Evolutionary conservation across 768 basidiomycete species (phyloP), one percentile per base, ranked within the genome.

Genomic region (Gyrodon lividus): DNA sequence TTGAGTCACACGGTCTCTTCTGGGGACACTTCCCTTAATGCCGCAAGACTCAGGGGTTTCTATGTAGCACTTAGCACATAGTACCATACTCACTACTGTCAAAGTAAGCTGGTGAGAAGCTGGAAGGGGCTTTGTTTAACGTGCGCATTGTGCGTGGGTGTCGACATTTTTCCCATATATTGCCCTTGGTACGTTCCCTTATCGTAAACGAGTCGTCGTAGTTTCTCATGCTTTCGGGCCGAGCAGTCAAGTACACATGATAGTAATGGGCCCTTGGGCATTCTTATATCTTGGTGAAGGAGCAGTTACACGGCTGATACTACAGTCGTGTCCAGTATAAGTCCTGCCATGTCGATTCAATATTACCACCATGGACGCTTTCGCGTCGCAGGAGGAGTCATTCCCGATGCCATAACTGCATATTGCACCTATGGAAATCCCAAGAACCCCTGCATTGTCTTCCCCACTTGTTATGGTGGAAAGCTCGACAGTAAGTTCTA

Each of bases 371-470:
- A 83, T 47, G 81, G 81, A 6, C 76, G 80, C 20, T 77, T 82
- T 59, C 69, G 60, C 16, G 74, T 82, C 33, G 63, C 75, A 48
- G 81, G 82, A 8, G 82, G 82, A 12, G 66, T 77, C 4, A 62
- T 83, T 17, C 80, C 82, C 3, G 74, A 81, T 50, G 81, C 82
- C 6, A 59, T 81, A 22, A 83, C 82, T n/a, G 81, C 82, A 17
- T 83, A 79, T 58, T 70, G 78, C 45, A 81, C 80, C 0, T 82
- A 80, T 53, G 82, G 82, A 14, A 65, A 79, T 55, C 71, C 74
- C 2, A 59, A 62, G 16, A 82, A 80, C 42, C 82, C 82, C 4
- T 83, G 80, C 59, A 73, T 82, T 28, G 78, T 83, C 14, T 82
- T 80, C 59, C 81, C 81, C 4, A 82, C 80, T 4, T 83, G 80